Base-by-base conservation (phyloP, 1,284 basidiomycete species). In the Wolfiporia cocos region DNA sequence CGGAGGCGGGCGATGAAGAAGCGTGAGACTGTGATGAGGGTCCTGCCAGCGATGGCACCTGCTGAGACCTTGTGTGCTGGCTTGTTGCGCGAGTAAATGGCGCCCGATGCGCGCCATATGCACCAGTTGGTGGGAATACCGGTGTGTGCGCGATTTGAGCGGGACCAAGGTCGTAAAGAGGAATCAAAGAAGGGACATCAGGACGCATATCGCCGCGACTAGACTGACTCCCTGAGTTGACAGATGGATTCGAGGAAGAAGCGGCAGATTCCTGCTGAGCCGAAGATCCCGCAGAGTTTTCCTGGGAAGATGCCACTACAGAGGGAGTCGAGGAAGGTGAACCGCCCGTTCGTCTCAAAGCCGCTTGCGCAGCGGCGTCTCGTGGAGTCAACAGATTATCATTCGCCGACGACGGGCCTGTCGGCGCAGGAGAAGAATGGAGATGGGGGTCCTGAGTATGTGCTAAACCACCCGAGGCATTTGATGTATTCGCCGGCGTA, bases 171-270 rank as follows among this genome's bases (percentile, higher is more conserved):
- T 70, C 65, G 51, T 71, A 74, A 39, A 83, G 55, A 3, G 56
- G 56, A 18, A 58, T 50, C 36, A 82, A 60, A 5, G 65, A 49
- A 9, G 80, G 79, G 7, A 72, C 53, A 12, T 53, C 54, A 42
- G 58, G 49, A 17, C 40, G 18, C 24, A 24, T 21, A 18, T 18
- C 22, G 29, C 21, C 19, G 21, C 30, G 41, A 15, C 20, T 18
- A 20, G 41, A 37, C 23, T 31, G 30, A 28, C 30, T 35, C 23
- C 17, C 21, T 12, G 35, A 22, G 26, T 28, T 28, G 26, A 14
- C 26, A 28, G 14, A 28, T 9, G 26, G 26, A 7, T 9, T 14
- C 14, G 26, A 9, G 7, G 26, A 28, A 9, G 26, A 7, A 14
- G 14, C 9, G 9, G 32, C 7, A 9, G 32, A 34, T 34, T 9